Evolutionary conservation across 306 rosid genomes (phyloP).

Genomic region (Sechiopsis laciniata): DNA sequence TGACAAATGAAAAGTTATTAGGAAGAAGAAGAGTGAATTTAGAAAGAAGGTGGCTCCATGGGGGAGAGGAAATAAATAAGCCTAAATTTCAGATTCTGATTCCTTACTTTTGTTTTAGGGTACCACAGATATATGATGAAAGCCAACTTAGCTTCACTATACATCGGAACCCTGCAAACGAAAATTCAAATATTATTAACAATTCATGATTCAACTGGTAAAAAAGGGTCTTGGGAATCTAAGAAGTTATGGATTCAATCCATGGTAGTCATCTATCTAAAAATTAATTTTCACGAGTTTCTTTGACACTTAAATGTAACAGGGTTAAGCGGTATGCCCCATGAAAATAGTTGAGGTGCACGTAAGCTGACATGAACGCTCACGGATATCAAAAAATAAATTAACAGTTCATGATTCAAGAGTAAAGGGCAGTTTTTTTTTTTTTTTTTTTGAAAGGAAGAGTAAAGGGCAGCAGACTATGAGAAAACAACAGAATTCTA

Average conservation of each 20-base stretch:
- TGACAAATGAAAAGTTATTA: constrained; percentile 29
- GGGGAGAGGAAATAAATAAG: background rate
- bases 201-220: too few relatives aligned
- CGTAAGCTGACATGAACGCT: too few relatives aligned
- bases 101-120: constrained; percentile 72
- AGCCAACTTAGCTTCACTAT: constrained; percentile 85
- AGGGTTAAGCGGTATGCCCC: too few relatives aligned
- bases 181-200: background rate
- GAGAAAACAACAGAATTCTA: background rate
- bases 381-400: too few relatives aligned
- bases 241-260: too few relatives aligned
- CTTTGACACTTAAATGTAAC: too few relatives aligned
- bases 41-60: background rate
- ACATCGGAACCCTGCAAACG: constrained; percentile 83
- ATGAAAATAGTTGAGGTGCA: too few relatives aligned
- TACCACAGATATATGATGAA: constrained; percentile 85
- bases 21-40: background rate
- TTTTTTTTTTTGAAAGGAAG: too few relatives aligned
- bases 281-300: too few relatives aligned
- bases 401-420: background rate
- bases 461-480: background rate
- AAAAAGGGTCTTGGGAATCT: too few relatives aligned
- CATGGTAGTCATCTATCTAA: too few relatives aligned
- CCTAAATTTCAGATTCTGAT: background rate
- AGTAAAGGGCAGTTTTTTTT: background rate